Evolutionary conservation across 2,329 filamentous ascomycete species (phyloP).

Genomic region (Trichoderma polysporum): DNA sequence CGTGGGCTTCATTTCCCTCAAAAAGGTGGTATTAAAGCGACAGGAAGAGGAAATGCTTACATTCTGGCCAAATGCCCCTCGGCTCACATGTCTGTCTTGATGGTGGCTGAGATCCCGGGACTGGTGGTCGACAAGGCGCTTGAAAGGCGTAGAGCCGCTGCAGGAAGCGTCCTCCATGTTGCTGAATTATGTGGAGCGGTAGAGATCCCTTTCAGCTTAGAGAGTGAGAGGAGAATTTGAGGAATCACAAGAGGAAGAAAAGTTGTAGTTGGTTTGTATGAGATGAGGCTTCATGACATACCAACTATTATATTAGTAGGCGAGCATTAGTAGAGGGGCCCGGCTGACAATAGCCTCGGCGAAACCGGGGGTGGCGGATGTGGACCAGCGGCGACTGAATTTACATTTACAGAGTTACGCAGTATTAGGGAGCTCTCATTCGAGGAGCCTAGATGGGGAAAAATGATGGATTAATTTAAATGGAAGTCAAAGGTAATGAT

Average conservation of each 20-base stretch:
- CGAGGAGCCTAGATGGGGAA: not conserved
- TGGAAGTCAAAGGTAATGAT: not conserved
- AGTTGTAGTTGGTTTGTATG: not conserved
- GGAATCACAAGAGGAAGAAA: not conserved
- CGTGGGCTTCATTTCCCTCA: not conserved
- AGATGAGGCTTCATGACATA: constrained; percentile 3
- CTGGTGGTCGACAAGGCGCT: constrained; percentile 44
- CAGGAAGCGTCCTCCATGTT: constrained; percentile 44
- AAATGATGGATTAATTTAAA: not conserved
- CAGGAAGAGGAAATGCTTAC: constrained; percentile 29
- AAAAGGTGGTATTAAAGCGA: not conserved
- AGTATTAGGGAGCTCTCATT: not conserved
- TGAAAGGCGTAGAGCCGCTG: constrained; percentile 44
- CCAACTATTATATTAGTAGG: not conserved
- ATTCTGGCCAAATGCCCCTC: constrained; percentile 30
- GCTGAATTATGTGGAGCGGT: not conserved
- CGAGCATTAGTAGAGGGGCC: not conserved
- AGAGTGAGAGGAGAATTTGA: not conserved
- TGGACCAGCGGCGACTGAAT: not conserved
- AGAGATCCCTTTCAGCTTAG: not conserved
- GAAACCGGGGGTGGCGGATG: constrained; percentile 21
- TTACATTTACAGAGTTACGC: no score
- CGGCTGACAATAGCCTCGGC: constrained; percentile 19
- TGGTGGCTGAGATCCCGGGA: constrained; percentile 43
- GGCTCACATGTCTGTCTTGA: constrained; percentile 40